Evolutionary conservation across 2,329 filamentous ascomycete species (phyloP).

Genomic region (Pyricularia sp.): DNA sequence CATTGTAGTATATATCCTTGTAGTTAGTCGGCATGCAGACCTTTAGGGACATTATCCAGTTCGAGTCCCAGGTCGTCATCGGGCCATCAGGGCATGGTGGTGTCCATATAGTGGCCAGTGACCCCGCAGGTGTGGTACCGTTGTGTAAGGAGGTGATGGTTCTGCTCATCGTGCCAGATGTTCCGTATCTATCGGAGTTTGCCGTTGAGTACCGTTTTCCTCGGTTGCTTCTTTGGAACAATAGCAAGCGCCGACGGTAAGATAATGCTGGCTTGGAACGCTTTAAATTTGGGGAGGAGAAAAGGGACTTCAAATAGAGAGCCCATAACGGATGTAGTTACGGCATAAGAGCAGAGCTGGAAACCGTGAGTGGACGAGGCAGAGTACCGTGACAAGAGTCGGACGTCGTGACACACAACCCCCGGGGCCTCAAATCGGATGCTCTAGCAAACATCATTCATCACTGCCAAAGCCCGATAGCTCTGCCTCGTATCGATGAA

Average conservation of each 20-base stretch:
- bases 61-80: not conserved
- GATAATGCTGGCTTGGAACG: not conserved
- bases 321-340: not conserved
- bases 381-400: not conserved
- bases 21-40: slow-evolving; percentile 6
- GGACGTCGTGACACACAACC: not conserved
- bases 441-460: not conserved
- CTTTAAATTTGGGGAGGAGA: not conserved
- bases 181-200: not conserved
- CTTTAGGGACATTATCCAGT: not conserved
- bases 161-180: not conserved
- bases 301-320: not conserved
- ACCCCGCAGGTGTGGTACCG: not conserved
- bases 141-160: not conserved
- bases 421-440: not conserved
- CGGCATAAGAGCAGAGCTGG: not conserved
- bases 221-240: not conserved
- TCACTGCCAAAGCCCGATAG: not conserved
- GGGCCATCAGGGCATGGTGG: not conserved
- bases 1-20: slow-evolving; percentile 11
- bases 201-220: too few species aligned
- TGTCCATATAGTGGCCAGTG: slow-evolving; percentile 2
- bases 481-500: not conserved
- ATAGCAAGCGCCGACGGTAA: not conserved
- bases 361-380: not conserved